Conservation (phyloP, 805 yeast species). For the Starmerella stellata region DNA sequence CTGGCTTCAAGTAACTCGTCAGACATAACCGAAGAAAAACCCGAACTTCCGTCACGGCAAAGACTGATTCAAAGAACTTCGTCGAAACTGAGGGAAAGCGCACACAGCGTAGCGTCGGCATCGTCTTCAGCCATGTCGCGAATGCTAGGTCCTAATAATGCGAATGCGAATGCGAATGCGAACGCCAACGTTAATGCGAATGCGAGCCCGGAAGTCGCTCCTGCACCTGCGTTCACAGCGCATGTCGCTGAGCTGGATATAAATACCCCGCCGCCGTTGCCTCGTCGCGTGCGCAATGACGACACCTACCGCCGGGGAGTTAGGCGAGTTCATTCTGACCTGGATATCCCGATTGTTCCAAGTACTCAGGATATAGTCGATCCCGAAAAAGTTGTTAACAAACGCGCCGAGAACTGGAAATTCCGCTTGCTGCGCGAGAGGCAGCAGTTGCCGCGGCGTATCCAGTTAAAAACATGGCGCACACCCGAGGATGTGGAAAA, state of each 20-base stretch:
- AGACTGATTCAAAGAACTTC: conserved; percentile 13
- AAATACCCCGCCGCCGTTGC: neutral
- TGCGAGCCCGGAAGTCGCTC: neutral
- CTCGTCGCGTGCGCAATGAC: neutral
- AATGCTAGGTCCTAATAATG: conserved; percentile 9
- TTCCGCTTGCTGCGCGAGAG: conserved; percentile 31
- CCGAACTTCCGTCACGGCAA: conserved; percentile 25
- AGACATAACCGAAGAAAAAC: conserved; percentile 8
- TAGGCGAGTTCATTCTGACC: neutral
- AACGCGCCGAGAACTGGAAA: conserved; percentile 39
- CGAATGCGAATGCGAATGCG: neutral
- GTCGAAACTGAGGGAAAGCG: conserved; percentile 11
- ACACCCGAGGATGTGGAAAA: conserved; percentile 27
- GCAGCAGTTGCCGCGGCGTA: conserved; percentile 26
- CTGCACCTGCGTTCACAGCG: neutral
- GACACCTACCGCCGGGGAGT: neutral
- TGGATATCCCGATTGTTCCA: conserved; percentile 4
- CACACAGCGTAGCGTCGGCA: conserved; percentile 10
- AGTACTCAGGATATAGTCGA: conserved; percentile 19
- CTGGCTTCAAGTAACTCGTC: no score
- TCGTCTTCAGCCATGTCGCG: conserved; percentile 11
- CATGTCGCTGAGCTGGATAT: neutral
- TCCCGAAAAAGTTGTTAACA: conserved; percentile 25
- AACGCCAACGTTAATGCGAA: neutral
- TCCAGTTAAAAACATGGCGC: conserved; percentile 30